Evolutionary conservation across 768 basidiomycete species (phyloP).

Genomic region (Lyophyllum shimeji): DNA sequence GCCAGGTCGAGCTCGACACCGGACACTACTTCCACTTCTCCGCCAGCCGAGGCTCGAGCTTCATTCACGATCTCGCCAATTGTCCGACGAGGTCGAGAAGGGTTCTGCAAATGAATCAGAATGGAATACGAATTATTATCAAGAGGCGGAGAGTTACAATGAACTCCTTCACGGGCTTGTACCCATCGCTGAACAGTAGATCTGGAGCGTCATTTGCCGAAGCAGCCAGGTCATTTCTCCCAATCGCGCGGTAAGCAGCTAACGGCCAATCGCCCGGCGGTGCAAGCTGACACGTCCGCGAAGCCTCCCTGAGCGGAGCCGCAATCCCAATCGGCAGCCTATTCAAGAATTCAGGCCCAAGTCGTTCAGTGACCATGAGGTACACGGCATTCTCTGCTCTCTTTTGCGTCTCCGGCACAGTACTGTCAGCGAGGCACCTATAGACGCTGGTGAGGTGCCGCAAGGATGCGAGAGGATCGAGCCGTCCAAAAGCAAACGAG

Average conservation of each 20-base stretch:
- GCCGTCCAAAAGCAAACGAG: conserved; percentile 61
- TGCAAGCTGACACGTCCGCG: conserved; percentile 78
- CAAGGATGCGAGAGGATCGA: conserved; percentile 57
- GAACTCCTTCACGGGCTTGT: conserved; percentile 55
- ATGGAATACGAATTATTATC: conserved; percentile 5
- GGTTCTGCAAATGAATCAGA: conserved; percentile 45
- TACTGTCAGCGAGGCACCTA: conserved; percentile 55
- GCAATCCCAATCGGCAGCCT: conserved; percentile 68
- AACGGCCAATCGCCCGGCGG: conserved; percentile 75
- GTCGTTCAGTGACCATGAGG: conserved; percentile 48
- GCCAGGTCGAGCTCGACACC: conserved; percentile 74
- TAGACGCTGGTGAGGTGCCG: conserved; percentile 58
- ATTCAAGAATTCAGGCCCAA: conserved; percentile 49
- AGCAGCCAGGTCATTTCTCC: conserved; percentile 73
- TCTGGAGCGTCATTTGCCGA: conserved; percentile 50
- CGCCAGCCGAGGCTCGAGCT: conserved; percentile 48
- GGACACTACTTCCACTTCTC: conserved; percentile 57
- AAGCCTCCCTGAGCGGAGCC: conserved; percentile 80
- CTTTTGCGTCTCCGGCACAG: conserved; percentile 50
- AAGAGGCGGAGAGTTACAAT: conserved; percentile 37
- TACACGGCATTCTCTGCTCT: conserved; percentile 67
- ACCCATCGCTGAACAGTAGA: conserved; percentile 49
- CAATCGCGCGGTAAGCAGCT: conserved; percentile 67
- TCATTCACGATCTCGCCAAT: conserved; percentile 52
- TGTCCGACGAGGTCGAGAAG: conserved; percentile 46